Percentiles rank a stretch among this genome's conserved stretches.
Evolutionary conservation across 169 alveolate genomes (phyloP).

Genomic region (Besnoitia besnoiti): DNA sequence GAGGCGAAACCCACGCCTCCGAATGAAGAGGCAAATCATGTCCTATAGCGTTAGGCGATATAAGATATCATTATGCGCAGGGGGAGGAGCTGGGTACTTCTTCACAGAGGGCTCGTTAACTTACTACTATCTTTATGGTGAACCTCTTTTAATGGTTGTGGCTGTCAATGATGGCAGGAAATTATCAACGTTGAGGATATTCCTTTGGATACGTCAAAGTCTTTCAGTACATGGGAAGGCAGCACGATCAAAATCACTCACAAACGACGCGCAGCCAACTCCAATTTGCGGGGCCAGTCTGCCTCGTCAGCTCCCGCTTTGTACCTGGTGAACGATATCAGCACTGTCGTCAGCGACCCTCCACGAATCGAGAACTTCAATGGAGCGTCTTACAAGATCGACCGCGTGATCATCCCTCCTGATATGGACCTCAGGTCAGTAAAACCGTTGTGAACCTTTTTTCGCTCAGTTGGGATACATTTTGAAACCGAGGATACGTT

Average conservation of each 20-base stretch:
- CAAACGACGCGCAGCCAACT: background rate
- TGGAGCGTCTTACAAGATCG: conserved; percentile 41
- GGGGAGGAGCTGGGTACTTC: too few relatives aligned
- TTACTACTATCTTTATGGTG: too few relatives aligned
- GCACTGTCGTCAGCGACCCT: conserved; percentile 29
- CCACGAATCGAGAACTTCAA: conserved; percentile 44
- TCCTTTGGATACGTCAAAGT: conserved; percentile 20
- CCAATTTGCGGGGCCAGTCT: background rate
- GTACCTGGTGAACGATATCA: conserved; percentile 28
- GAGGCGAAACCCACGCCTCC: too few relatives aligned
- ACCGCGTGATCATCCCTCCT: conserved; percentile 27
- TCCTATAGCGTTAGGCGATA: too few relatives aligned
- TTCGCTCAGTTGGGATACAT: too few relatives aligned
- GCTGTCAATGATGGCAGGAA: too few relatives aligned
- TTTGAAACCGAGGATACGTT: too few relatives aligned
- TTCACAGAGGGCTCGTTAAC: too few relatives aligned
- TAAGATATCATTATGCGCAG: too few relatives aligned
- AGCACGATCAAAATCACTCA: background rate
- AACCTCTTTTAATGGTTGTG: too few relatives aligned
- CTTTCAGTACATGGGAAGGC: conserved; percentile 42
- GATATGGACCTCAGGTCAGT: conserved; percentile 32
- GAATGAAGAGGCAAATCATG: too few relatives aligned
- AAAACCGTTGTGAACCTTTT: too few relatives aligned
- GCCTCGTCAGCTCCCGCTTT: background rate
- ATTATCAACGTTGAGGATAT: conserved; percentile 15